A percentile compares a stretch with the other conserved stretches of the same genome.
Conservation (phyloP, 768 basidiomycete genomes). For the Pleurotus sapidus region DNA sequence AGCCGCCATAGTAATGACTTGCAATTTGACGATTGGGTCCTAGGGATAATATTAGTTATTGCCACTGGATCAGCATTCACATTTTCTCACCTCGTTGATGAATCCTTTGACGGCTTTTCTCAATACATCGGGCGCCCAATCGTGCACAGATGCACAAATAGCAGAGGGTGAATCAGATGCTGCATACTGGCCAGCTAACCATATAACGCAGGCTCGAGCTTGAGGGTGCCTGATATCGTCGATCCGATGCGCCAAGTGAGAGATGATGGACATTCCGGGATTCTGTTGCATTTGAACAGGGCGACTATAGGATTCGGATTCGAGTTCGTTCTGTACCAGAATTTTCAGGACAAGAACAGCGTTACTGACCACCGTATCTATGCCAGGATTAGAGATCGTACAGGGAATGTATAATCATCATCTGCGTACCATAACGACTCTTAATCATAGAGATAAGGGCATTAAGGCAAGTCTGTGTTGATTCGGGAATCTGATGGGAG, state of each 20-base stretch:
- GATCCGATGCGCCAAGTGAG: slow-evolving; percentile 71
- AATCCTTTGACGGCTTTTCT: slow-evolving; percentile 79
- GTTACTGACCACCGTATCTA: slow-evolving; percentile 75
- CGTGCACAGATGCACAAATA: slow-evolving; percentile 55
- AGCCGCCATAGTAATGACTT: slow-evolving; percentile 80
- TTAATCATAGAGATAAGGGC: slow-evolving; percentile 80
- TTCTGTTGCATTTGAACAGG: slow-evolving; percentile 26
- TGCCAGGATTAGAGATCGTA: neutral
- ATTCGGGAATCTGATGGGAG: slow-evolving; percentile 66
- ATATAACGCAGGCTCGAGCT: slow-evolving; percentile 85
- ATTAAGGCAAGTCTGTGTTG: slow-evolving; percentile 67
- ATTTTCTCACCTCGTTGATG: slow-evolving; percentile 53
- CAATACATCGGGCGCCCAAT: slow-evolving; percentile 89
- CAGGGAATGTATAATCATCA: neutral
- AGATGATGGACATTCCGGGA: slow-evolving; percentile 63
- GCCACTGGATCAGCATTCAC: neutral
- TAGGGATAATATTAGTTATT: slow-evolving; percentile 23
- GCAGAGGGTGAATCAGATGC: slow-evolving; percentile 30
- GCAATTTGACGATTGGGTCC: slow-evolving; percentile 72
- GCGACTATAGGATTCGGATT: slow-evolving; percentile 23
- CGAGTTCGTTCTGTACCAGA: slow-evolving; percentile 70
- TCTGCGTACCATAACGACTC: slow-evolving; percentile 61
- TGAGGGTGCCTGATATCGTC: slow-evolving; percentile 78
- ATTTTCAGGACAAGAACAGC: slow-evolving; percentile 85
- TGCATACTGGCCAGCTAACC: slow-evolving; percentile 92